phyloP scores from a whole-genome alignment of 2,329 filamentous ascomycete genomes.

The Cephalotrichum gorgonifer region DNA sequence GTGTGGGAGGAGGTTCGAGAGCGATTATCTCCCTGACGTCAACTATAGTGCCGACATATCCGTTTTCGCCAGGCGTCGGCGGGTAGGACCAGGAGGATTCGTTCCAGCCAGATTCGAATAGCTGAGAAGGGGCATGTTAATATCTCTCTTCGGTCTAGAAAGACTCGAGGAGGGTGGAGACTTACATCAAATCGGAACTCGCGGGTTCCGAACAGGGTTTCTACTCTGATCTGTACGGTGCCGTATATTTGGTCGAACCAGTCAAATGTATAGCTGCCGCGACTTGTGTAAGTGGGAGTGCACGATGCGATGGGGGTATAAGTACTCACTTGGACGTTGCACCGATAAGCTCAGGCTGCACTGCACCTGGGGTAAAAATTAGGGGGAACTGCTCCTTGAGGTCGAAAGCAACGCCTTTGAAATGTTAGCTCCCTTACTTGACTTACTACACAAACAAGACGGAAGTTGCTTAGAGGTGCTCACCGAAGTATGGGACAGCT shows the following conservation, averaged over 20 bases:
- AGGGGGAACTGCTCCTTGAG: slow-evolving; percentile 2
- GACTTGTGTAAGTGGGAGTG: not conserved
- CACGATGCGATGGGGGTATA: not conserved
- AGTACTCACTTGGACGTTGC: not conserved
- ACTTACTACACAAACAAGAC: no score
- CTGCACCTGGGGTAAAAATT: not conserved
- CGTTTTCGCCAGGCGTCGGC: slow-evolving; percentile 22
- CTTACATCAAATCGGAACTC: slow-evolving; percentile 10
- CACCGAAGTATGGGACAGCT: slow-evolving; percentile 25
- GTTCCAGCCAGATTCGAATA: slow-evolving; percentile 24
- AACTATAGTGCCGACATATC: slow-evolving; percentile 30
- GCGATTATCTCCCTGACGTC: slow-evolving; percentile 8
- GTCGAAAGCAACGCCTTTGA: not conserved
- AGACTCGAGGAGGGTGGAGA: not conserved
- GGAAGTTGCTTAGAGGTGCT: not conserved
- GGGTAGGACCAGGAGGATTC: slow-evolving; percentile 32
- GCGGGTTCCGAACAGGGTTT: slow-evolving; percentile 7
- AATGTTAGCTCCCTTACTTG: no score
- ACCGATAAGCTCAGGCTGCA: not conserved
- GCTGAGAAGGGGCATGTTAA: not conserved
- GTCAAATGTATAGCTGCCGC: slow-evolving; percentile 1
- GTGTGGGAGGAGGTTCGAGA: not conserved
- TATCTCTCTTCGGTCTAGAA: not conserved
- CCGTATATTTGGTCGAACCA: slow-evolving; percentile 2
- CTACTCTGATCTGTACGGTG: not conserved